Conservation (phyloP, 2,329 filamentous ascomycete species). For the Delphinella strobiligena region DNA sequence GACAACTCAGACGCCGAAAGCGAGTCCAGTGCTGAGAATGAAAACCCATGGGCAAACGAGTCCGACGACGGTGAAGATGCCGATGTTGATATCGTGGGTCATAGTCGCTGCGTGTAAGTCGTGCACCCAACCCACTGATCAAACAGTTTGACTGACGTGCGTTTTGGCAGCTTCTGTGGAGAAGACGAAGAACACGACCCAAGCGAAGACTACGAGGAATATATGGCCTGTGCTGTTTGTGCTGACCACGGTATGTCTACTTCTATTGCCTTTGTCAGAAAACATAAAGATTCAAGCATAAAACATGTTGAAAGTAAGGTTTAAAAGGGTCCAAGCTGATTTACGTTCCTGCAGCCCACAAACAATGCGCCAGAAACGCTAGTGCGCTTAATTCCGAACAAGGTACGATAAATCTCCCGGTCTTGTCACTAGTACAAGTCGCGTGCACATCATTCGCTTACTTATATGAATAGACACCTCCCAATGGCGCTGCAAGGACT, state of each 20-base stretch:
- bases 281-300: conserved; percentile 14
- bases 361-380: conserved; percentile 71
- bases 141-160: conserved; percentile 3
- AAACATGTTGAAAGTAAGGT: conserved; percentile 9
- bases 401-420: conserved; percentile 37
- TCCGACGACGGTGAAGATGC: conserved; percentile 45
- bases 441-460: conserved; percentile 12
- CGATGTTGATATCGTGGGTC: conserved; percentile 40
- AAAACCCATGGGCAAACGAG: conserved; percentile 41
- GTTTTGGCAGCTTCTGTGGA: conserved; percentile 59
- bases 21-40: conserved; percentile 28
- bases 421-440: not conserved
- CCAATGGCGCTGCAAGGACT: conserved; percentile 51
- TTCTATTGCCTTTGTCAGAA: not conserved
- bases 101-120: conserved; percentile 54
- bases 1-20: conserved; percentile 17
- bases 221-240: conserved; percentile 65
- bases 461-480: conserved; percentile 34
- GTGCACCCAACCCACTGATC: conserved; percentile 1
- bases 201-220: conserved; percentile 67
- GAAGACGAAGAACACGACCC: conserved; percentile 75
- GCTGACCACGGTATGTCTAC: conserved; percentile 64
- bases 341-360: conserved; percentile 58
- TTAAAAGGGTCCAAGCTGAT: conserved; percentile 29
- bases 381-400: conserved; percentile 49